Evolutionary conservation across 1,284 basidiomycete genomes (phyloP), one percentile per base, ranked within the genome.

Genomic region (Fomes fomentarius): DNA sequence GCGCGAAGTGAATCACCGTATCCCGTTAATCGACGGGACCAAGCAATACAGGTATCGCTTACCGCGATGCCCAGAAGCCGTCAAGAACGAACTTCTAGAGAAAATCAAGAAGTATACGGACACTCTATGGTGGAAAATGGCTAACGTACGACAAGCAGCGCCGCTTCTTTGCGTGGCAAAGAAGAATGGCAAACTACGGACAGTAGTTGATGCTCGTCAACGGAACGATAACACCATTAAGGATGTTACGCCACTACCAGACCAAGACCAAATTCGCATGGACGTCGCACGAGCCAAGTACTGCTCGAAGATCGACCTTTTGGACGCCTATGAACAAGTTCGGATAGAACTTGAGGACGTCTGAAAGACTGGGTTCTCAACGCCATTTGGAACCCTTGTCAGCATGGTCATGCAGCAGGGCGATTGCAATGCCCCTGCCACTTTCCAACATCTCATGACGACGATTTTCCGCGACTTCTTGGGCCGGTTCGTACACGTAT

Each of bases 391-490:
- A 0, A 70, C 62, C 1, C 68, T 63, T 39, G 14, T 62, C 0
- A 70, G 66, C 24, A 43, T 52, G 0, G 66, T 72, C 0, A 68
- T 74, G 62, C 72, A 74, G 49, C 64, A 70, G 37, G 71, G 68
- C 0, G 68, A 74, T 45, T n/a, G n/a, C n/a, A n/a, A n/a, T n/a
- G n/a, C n/a, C n/a, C n/a, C n/a, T n/a, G n/a, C n/a, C n/a, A n/a
- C 64, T 1, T 73, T 70, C 41, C 71, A 75, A 50, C n/a, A 58
- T 0, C 60, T 75, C 0, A 74, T 74, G 65, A 71, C 62, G 0
- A 38, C 64, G 5, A 57, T 75, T 5, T 72, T 76, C 35, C 31
- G 59, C 1, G 60, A 66, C 2, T 54, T 57, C 22, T 66, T 75
- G 1, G 63, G 69, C 0, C 35, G 44, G 0, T 72, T 68, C 31